Evolutionary conservation across 768 basidiomycete species (phyloP), one percentile per base, ranked within the genome.

Genomic region (Saitozyma sp.): DNA sequence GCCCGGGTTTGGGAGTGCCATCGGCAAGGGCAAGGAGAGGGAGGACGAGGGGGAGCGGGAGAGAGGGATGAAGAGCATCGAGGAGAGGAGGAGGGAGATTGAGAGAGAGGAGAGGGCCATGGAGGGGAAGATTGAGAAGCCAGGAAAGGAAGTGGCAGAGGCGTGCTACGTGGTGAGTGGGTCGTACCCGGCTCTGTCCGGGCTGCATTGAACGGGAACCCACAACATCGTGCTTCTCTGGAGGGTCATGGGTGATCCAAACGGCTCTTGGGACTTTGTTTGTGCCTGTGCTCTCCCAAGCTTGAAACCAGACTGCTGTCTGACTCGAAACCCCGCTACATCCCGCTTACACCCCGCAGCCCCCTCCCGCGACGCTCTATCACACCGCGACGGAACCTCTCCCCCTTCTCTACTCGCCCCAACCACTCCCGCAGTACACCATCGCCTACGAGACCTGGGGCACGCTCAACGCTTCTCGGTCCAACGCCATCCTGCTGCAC

Each of bases 401-500:
- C 2, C 77, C 79, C 2, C 65, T 80, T 6, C 70, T 78, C 8
- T 80, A 80, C 65, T 76, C 77, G 3, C 67, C 75, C 3, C 68
- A 78, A 13, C 75, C 78, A 0, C 65, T 79, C 2, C 76, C 76
- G 0, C 56, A 58, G 41, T 76, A 67, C 53, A 86, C 91, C 67
- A 85, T 98, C 61, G 96, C 96, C 0, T 99, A 98, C 83, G 96
- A 99, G 82, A 91, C 96, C 0, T 99, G 96, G 96, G 96, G 96
- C 2, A 86, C 85, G 1, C 88, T 98, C 50, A 89, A 90, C 20
- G 82, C 88, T 0, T 70, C 81, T 8, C 84, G 83, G 96, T 65
- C 45, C 45, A 55, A 40, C 82, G 86, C 97, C 65, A 95, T 98
- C 75, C 93, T 95, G 81, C 95, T 96, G 80, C 95, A 96, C 82